Conservation (phyloP, 176 grass and related monocot genomes). For the Hyparrhenia diplandra region DNA sequence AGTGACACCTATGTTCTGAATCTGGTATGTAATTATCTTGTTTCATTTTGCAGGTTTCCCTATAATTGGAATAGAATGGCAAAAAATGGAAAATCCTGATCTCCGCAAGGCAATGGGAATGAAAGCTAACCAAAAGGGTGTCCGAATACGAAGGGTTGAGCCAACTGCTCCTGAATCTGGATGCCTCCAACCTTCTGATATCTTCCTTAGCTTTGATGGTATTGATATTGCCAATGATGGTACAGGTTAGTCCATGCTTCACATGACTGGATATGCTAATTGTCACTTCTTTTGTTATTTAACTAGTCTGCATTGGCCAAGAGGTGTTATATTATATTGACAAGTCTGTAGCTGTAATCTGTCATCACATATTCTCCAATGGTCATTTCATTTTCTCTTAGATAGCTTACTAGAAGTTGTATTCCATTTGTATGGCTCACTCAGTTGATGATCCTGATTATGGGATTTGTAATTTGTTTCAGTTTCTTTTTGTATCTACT, state of each 20-base stretch:
- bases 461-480: background rate
- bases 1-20: constrained; percentile 4
- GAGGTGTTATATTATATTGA: background rate
- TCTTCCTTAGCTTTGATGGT: constrained; percentile 85
- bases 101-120: constrained; percentile 94
- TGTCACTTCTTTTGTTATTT: background rate
- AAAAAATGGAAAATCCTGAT: constrained; percentile 99
- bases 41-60: constrained; percentile 64
- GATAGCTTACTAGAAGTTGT: constrained; percentile 7
- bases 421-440: background rate
- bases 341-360: background rate
- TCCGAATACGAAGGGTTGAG: constrained; percentile 82
- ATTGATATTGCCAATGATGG: constrained; percentile 96
- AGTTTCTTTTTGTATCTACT: background rate
- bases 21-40: background rate
- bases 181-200: constrained; percentile 82
- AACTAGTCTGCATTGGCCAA: background rate
- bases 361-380: background rate
- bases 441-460: background rate
- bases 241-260: constrained; percentile 56
- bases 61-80: constrained; percentile 90
- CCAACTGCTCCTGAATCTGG: constrained; percentile 86
- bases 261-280: background rate
- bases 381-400: background rate
- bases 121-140: constrained; percentile 87